These are phyloP conservation scores for Nymphaea colorata DNA, from an alignment of 164 flowering plant genomes.

Conservation along the genomic window DNA sequence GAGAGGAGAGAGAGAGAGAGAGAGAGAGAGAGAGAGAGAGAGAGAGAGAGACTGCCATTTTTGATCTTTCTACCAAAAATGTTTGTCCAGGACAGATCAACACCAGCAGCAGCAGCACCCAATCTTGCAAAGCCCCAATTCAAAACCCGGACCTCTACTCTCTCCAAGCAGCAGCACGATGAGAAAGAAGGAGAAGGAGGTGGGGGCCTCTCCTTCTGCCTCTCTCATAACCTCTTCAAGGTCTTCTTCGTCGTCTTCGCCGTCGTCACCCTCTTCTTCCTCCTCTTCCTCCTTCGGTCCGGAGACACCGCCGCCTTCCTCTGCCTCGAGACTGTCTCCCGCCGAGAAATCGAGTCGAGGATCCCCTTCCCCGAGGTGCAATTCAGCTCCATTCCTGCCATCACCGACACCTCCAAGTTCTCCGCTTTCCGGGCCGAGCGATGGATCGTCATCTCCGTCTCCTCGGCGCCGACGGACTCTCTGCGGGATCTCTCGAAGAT, in stretches of 20 bases:
- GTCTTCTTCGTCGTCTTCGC: constrained; percentile 34
- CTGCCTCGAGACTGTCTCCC: constrained; percentile 43
- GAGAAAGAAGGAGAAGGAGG: constrained; percentile 35
- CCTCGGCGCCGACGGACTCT: constrained; percentile 50
- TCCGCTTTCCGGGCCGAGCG: constrained; percentile 57
- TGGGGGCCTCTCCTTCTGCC: constrained; percentile 71
- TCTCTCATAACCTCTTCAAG: constrained; percentile 63
- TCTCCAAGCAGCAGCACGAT: constrained; percentile 18
- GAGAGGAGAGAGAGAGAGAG: neutral
- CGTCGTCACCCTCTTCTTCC: constrained; percentile 44
- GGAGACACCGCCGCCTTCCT: constrained; percentile 64
- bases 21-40: too few species aligned
- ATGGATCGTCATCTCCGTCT: constrained; percentile 86
- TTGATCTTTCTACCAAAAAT: constrained; percentile 15
- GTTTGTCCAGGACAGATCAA: constrained; percentile 69
- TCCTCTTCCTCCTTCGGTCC: constrained; percentile 66
- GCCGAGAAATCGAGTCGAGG: constrained; percentile 10
- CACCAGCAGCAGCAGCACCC: constrained; percentile 27
- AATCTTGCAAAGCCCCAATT: constrained; percentile 16
- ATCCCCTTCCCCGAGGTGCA: constrained; percentile 38
- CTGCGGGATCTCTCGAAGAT: constrained; percentile 43
- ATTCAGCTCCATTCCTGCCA: constrained; percentile 33
- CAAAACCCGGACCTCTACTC: constrained; percentile 6
- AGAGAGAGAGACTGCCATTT: neutral
- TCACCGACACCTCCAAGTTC: constrained; percentile 47